Conservation (phyloP, 2,329 filamentous ascomycete genomes). For the Biscogniauxia mediterranea region DNA sequence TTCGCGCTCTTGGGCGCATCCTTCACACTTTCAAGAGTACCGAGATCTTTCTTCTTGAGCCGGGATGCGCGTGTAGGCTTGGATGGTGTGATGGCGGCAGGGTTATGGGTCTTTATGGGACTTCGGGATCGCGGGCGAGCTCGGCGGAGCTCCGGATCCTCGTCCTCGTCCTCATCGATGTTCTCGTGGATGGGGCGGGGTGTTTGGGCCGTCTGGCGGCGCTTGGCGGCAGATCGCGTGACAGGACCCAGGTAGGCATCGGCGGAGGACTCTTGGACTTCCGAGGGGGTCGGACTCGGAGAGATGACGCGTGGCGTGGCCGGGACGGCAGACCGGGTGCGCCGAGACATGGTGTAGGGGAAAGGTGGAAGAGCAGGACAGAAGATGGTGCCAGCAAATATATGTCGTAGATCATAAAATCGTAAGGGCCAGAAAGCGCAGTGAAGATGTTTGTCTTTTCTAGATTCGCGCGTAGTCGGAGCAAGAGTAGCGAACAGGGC, state of each 20-base stretch:
- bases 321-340: constrained; percentile 58
- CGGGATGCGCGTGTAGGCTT: constrained; percentile 37
- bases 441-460: constrained; percentile 53
- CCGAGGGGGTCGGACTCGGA: constrained; percentile 75
- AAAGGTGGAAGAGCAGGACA: constrained; percentile 61
- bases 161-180: constrained; percentile 52
- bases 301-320: constrained; percentile 85
- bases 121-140: constrained; percentile 72
- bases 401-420: constrained; percentile 46
- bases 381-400: constrained; percentile 56
- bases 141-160: constrained; percentile 53
- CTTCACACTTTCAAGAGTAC: constrained; percentile 22
- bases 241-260: constrained; percentile 68
- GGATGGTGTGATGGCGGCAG: constrained; percentile 52
- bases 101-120: constrained; percentile 53
- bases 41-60: constrained; percentile 31
- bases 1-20: constrained; percentile 22
- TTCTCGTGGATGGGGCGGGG: constrained; percentile 61
- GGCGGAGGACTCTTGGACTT: constrained; percentile 51
- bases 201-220: constrained; percentile 47
- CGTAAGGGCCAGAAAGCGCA: constrained; percentile 47
- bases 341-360: constrained; percentile 51
- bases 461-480: constrained; percentile 38
- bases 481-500: constrained; percentile 36
- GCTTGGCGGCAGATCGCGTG: constrained; percentile 71